A percentile compares a stretch with the other conserved stretches of the same genome.
phyloP scores from a whole-genome alignment of 352 stramenopile species.

The Phytophthora fragariae region DNA sequence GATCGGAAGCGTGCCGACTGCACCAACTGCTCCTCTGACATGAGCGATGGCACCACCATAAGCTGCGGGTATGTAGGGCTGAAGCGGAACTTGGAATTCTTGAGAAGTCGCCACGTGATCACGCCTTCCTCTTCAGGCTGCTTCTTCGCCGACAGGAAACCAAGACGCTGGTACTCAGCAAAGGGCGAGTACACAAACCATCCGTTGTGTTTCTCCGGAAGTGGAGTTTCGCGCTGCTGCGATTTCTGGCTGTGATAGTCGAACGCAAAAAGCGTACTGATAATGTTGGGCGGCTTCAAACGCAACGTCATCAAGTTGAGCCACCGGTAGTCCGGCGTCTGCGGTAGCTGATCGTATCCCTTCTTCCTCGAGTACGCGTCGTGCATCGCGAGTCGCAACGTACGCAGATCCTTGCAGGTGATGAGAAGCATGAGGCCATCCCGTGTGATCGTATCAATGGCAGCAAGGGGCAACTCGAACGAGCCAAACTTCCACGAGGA shows the following conservation, averaged over 20 bases:
- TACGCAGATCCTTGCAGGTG: constrained; percentile 83
- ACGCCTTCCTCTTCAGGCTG: constrained; percentile 36
- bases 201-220: constrained; percentile 70
- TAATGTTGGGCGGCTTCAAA: constrained; percentile 84
- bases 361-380: constrained; percentile 88
- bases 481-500: constrained; percentile 86
- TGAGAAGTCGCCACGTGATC: constrained; percentile 87
- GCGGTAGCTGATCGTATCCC: constrained; percentile 78
- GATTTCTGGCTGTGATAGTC: constrained; percentile 79
- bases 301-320: constrained; percentile 80
- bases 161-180: constrained; percentile 84
- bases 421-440: constrained; percentile 87
- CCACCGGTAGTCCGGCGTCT: constrained; percentile 80
- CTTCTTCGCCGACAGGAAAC: constrained; percentile 70
- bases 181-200: constrained; percentile 88
- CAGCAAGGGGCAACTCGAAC: constrained; percentile 82
- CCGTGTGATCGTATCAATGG: constrained; percentile 80
- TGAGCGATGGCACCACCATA: constrained; percentile 94
- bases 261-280: constrained; percentile 81
- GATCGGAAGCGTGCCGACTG: constrained; percentile 92
- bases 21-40: constrained; percentile 93
- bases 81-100: constrained; percentile 93
- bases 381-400: constrained; percentile 84
- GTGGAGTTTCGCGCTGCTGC: constrained; percentile 43
- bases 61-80: constrained; percentile 96